A percentile compares a stretch with the other conserved stretches of the same genome.
These are phyloP conservation scores for Bipolaris gigantea DNA, from an alignment of 2,329 filamentous ascomycete species.

Conservation along the genomic window DNA sequence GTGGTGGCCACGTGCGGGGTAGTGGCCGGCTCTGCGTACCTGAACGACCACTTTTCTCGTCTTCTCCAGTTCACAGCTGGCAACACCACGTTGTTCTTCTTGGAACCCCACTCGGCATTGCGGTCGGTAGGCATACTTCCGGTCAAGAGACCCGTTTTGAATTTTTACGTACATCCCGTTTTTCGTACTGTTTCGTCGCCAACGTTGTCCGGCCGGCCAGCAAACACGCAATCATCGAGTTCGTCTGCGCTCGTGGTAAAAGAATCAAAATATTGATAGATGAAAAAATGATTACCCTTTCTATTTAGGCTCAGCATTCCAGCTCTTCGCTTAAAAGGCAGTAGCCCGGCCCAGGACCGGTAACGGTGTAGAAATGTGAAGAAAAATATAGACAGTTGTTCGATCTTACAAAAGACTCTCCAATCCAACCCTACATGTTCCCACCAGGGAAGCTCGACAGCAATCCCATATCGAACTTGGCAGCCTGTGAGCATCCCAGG, in stretches of 20 bases:
- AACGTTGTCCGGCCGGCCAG: not conserved
- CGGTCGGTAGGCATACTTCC: not conserved
- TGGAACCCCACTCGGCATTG: not conserved
- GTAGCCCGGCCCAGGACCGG: too few species aligned
- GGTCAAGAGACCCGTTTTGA: not conserved
- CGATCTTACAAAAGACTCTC: not conserved
- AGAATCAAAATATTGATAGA: too few species aligned
- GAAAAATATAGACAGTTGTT: too few species aligned
- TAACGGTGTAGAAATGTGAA: too few species aligned
- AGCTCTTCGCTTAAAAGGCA: too few species aligned
- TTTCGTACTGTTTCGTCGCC: not conserved
- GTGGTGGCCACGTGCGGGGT: not conserved
- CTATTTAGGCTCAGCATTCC: too few species aligned
- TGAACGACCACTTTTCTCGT: not conserved
- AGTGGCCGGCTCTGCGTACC: not conserved
- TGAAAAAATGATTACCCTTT: too few species aligned
- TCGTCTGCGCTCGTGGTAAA: too few species aligned
- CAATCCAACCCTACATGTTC: not conserved
- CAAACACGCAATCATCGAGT: not conserved
- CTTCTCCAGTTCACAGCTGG: not conserved
- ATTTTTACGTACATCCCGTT: not conserved
- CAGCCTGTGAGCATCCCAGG: constrained; percentile 19
- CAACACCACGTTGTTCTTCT: not conserved
- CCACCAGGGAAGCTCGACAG: constrained; percentile 23
- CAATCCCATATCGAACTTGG: constrained; percentile 17